These are phyloP conservation scores for Fusarium sacchari DNA, from an alignment of 2,329 filamentous ascomycete species.

Conservation along the genomic window DNA sequence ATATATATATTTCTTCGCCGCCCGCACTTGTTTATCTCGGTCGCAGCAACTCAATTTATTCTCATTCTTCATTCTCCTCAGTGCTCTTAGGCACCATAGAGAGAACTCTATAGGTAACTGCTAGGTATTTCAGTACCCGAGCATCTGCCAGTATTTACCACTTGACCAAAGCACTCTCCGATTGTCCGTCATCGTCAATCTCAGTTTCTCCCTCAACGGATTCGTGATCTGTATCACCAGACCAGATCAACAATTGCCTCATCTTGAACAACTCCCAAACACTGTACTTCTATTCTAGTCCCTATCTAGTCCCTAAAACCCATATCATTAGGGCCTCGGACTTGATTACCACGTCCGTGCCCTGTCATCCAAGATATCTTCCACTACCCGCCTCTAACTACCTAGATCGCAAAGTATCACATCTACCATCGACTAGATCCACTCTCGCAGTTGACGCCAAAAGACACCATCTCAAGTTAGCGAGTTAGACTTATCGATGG, in stretches of 20 bases:
- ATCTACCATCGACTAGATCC: slow-evolving; percentile 9
- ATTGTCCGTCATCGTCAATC: neutral
- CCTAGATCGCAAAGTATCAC: neutral
- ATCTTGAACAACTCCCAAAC: slow-evolving; percentile 2
- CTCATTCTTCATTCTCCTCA: neutral
- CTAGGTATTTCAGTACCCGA: slow-evolving; percentile 3
- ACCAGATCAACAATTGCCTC: slow-evolving; percentile 30
- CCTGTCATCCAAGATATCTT: slow-evolving; percentile 5
- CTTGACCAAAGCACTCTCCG: neutral
- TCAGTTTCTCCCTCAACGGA: neutral
- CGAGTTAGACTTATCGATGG: slow-evolving; percentile 22
- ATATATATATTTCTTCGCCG: slow-evolving; percentile 10
- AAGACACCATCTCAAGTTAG: slow-evolving; percentile 25
- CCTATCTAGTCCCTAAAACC: neutral
- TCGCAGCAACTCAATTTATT: slow-evolving; percentile 4
- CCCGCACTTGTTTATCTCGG: slow-evolving; percentile 5
- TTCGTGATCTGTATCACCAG: slow-evolving; percentile 15
- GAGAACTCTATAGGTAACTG: slow-evolving; percentile 1
- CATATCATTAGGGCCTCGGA: slow-evolving; percentile 7
- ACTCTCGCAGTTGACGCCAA: slow-evolving; percentile 34
- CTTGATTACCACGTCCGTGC: slow-evolving; percentile 13
- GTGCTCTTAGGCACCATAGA: slow-evolving; percentile 29
- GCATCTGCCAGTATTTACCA: neutral
- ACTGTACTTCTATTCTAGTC: neutral
- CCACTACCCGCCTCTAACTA: slow-evolving; percentile 8